Percentiles rank a stretch among this genome's conserved stretches.
These are phyloP conservation scores for Carex pumila DNA, from an alignment of 176 grass and related monocot genomes.

Conservation along the genomic window DNA sequence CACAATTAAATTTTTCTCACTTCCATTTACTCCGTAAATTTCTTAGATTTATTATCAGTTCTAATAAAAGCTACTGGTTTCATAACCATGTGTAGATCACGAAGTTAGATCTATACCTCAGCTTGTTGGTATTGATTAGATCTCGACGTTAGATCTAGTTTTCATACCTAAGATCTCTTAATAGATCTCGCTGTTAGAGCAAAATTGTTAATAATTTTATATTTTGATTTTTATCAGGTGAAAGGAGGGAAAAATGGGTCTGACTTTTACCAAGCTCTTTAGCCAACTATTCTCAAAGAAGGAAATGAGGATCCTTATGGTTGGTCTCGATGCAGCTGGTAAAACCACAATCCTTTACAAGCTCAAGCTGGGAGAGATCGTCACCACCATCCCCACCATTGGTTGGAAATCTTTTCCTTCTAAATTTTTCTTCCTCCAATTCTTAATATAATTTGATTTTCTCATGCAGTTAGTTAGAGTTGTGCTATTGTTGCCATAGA, in stretches of 20 bases:
- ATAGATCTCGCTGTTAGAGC: constrained; percentile 1
- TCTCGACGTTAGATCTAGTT: constrained; percentile 14
- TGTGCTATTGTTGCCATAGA: not conserved
- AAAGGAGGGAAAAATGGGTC: constrained; percentile 18
- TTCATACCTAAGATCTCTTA: not conserved
- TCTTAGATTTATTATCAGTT: not conserved
- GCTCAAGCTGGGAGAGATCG: constrained; percentile 27
- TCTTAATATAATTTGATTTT: not conserved
- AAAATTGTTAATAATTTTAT: not conserved
- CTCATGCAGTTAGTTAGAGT: not conserved
- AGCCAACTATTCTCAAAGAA: constrained; percentile 29
- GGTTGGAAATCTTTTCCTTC: not conserved
- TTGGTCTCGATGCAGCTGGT: constrained; percentile 24
- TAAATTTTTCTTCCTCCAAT: not conserved
- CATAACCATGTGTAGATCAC: not conserved
- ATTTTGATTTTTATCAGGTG: constrained; percentile 11
- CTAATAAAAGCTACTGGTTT: not conserved
- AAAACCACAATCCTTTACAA: constrained; percentile 28
- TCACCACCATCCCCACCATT: constrained; percentile 24
- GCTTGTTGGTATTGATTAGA: not conserved
- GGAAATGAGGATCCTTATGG: constrained; percentile 29
- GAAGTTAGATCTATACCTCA: not conserved
- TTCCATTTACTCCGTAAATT: not conserved
- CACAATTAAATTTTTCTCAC: not conserved
- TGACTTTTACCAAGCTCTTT: constrained; percentile 26